Evolutionary conservation across 129 eudicot species (phyloP), one percentile per base, ranked within the genome.

Genomic region (Glebionis coronaria): DNA sequence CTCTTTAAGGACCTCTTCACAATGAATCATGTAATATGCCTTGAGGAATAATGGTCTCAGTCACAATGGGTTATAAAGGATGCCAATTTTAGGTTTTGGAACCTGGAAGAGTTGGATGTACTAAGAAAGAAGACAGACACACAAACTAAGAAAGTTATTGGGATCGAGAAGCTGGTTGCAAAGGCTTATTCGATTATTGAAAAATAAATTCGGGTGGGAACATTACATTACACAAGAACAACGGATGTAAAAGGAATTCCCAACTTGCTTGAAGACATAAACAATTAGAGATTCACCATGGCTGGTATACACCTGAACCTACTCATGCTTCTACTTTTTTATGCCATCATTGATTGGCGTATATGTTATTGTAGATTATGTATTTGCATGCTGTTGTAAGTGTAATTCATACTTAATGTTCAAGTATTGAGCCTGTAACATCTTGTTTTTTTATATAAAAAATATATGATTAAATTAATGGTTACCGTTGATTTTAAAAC

Each of bases 181-280:
- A 97, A 88, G 76, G 97, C 98, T 2, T 93, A 88, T 73, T 88
- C 97, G 0, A 84, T 68, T 6, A 88, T 93, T 14, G 98, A 88
- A 72, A 93, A 88, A 76, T 97, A 97, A 9, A 88, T 86, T 44
- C 83, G 76, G 52, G 90, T 69, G 1, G 96, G 98, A 51, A 71
- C 89, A 7, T 74, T 93, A 71, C 89, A 7, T 74, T 93, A 76
- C 98, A 93, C 83, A 73, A 79, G 64, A 93, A 88, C 76, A 93
- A 97, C 1, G 97, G 95, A 55, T 88, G 95, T 9, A 78, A 87
- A 70, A 78, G 98, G 79, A 93, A 93, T 66, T 93, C 98, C n/a
- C 72, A 97, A 9, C 96, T 93, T 59, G 98, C 98, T 23, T 84
- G 97, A 77, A 86, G 95, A 75, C n/a, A n/a, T n/a, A 93, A 76